Base-by-base conservation (phyloP, 140 eudicot species). In the Oenanthe javanica region DNA sequence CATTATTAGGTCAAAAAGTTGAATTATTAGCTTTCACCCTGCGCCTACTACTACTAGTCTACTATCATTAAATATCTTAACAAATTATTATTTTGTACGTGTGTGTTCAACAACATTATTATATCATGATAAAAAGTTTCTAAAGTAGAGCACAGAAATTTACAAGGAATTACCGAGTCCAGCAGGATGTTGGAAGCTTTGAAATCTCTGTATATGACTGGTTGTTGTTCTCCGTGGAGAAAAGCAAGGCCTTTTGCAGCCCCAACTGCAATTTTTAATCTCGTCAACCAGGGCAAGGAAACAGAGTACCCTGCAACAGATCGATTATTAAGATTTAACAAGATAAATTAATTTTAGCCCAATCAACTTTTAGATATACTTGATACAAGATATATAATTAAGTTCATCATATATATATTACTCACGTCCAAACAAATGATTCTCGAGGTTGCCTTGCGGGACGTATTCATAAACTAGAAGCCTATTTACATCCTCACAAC, bases 211-310 rank as follows among this genome's bases (percentile, higher is more conserved):
- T 85, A 92, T 8, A 95, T 95, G 47, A 95, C 97, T 9, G 99
- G 97, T 51, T 95, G 91, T 72, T 92, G 94, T 81, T 88, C 91
- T 54, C 94, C 96, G 77, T 95, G 99, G 47, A 95, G 97, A 83
- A 89, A 95, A 51, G 97, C 95, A 27, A 95, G 87, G 72, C 99
- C 97, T 83, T 91, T 95, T 11, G 99, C 99, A 70, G 97, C 97
- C 61, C 93, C 97, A 59, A 95, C 81, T 72, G 96, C 97, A 49
- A 92, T 92, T 63, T 89, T 88, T 42, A 92, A 87, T 81, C 99
- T 85, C 27, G 96, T 95, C 83, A 87, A 77, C 99, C 99, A 95
- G 49, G 97, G 95, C 87, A 95, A 81, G 40, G 97, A 79, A 76
- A 86, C 80, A 14, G 92, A 89, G 76, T 80, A 87, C 78, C 97